Evolutionary conservation across 345 rosid species (phyloP).

Genomic region (Psidium guajava): DNA sequence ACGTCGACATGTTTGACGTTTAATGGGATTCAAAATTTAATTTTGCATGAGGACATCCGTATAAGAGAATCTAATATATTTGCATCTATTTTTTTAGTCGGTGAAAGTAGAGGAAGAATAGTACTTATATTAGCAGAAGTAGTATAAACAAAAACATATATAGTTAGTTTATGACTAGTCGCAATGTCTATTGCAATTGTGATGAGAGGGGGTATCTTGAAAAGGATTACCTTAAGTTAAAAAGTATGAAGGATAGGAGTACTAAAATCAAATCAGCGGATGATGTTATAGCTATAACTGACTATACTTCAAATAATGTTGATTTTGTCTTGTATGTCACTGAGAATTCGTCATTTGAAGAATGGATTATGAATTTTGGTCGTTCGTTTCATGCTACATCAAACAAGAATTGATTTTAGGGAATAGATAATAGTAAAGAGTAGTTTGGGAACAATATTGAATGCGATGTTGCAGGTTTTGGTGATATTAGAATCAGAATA

Average conservation of each 20-base stretch:
- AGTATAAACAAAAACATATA: background rate
- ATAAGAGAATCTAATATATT: background rate
- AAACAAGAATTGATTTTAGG: fast-evolving
- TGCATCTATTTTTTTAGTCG: background rate
- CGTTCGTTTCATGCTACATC: background rate
- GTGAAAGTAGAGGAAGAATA: too few relatives aligned
- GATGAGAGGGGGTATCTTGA: background rate
- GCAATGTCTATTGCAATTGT: background rate
- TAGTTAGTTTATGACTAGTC: background rate
- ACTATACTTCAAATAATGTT: background rate
- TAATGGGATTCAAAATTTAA: background rate
- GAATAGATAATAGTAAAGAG: background rate
- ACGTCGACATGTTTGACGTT: background rate
- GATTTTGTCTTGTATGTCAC: background rate
- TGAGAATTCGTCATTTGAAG: background rate
- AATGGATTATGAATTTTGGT: background rate
- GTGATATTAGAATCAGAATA: too few relatives aligned
- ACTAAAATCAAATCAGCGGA: background rate
- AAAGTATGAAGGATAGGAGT: background rate
- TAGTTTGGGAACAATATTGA: background rate
- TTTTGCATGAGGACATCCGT: background rate
- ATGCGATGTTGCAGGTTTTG: background rate
- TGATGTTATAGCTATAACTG: too few relatives aligned
- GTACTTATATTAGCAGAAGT: background rate
- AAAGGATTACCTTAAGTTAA: background rate